Percentiles rank a stretch among this genome's conserved stretches.
These are phyloP conservation scores for Zygosaccharomyces pseudorouxii DNA, from an alignment of 805 yeast genomes.

Conservation along the genomic window DNA sequence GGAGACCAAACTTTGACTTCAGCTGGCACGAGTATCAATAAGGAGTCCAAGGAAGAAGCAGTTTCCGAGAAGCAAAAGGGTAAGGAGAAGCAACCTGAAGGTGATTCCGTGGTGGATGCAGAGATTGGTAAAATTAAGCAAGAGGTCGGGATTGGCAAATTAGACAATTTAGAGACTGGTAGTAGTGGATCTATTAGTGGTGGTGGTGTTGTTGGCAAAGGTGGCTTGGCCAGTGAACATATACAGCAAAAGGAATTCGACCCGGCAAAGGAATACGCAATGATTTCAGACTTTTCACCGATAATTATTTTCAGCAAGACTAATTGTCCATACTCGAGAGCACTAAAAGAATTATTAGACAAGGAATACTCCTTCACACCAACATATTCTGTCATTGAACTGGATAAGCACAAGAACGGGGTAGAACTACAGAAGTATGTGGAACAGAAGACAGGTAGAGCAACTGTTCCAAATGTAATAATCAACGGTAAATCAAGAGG, in stretches of 20 bases:
- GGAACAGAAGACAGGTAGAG: conserved; percentile 63
- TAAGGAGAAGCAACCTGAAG: conserved; percentile 6
- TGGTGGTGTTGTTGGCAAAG: conserved; percentile 10
- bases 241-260: conserved; percentile 37
- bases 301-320: conserved; percentile 53
- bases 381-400: conserved; percentile 65
- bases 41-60: conserved; percentile 4
- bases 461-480: conserved; percentile 86
- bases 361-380: conserved; percentile 67
- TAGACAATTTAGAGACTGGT: conserved; percentile 4
- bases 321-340: conserved; percentile 71
- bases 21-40: conserved; percentile 10
- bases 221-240: conserved; percentile 12
- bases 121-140: conserved; percentile 23
- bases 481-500: conserved; percentile 75
- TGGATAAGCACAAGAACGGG: conserved; percentile 78
- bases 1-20: conserved; percentile 7
- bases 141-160: conserved; percentile 11
- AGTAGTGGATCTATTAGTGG: conserved; percentile 9
- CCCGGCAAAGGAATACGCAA: conserved; percentile 50
- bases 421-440: conserved; percentile 68
- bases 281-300: conserved; percentile 58
- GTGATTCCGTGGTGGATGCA: conserved; percentile 12
- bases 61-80: conserved; percentile 3
- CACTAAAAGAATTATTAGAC: conserved; percentile 58